Evolutionary conservation across 2,329 filamentous ascomycete genomes (phyloP).

Genomic region (Monilinia fructicola): DNA sequence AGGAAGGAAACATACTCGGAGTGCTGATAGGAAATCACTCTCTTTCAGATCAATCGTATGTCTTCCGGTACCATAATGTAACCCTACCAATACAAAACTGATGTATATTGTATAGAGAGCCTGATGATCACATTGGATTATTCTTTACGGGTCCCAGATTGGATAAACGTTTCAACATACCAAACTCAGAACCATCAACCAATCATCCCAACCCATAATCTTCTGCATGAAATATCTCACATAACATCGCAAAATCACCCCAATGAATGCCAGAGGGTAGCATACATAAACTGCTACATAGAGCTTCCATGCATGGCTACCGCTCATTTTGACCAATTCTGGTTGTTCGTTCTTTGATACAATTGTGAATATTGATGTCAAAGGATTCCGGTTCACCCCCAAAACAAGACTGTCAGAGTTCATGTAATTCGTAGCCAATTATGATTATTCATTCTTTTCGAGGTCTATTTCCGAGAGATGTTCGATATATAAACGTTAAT

Average conservation of each 20-base stretch:
- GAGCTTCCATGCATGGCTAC: not conserved
- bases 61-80: not conserved
- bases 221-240: slow-evolving; percentile 4
- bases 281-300: not conserved
- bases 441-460: not conserved
- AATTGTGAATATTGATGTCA: not conserved
- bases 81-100: not conserved
- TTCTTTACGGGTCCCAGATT: not conserved
- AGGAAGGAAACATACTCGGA: not conserved
- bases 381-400: not conserved
- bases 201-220: slow-evolving; percentile 9
- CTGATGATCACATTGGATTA: not conserved
- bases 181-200: slow-evolving; percentile 10
- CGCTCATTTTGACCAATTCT: not conserved
- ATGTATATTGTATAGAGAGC: not conserved
- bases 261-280: not conserved
- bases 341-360: not conserved
- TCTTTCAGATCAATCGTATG: not conserved
- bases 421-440: not conserved
- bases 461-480: not conserved
- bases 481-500: not conserved
- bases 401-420: not conserved
- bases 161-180: not conserved
- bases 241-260: slow-evolving; percentile 42
- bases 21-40: not conserved